phyloP scores from a whole-genome alignment of 163 green algal genomes.

The Picocystis sp. region DNA sequence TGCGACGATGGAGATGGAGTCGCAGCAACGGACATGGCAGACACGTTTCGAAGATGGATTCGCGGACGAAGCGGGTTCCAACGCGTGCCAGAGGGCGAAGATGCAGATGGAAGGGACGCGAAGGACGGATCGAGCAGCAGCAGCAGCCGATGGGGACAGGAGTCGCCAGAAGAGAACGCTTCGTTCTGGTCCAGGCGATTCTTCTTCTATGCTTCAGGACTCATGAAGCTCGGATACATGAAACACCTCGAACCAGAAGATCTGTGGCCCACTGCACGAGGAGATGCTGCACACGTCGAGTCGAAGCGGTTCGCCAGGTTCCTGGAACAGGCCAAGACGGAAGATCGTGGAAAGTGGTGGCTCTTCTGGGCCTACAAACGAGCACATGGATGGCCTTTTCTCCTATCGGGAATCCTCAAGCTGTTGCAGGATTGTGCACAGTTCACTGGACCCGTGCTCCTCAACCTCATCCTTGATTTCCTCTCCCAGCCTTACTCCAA shows the following conservation, averaged over 20 bases:
- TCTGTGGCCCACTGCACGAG: conserved; percentile 44
- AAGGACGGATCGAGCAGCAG: no score
- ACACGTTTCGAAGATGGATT: no score
- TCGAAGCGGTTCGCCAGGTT: no score
- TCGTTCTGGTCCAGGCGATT: conserved; percentile 29
- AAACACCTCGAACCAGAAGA: conserved; percentile 53
- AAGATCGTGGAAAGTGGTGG: background rate
- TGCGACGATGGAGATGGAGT: no score
- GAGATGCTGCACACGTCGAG: background rate
- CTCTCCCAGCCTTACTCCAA: conserved; percentile 1
- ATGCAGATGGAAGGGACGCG: no score
- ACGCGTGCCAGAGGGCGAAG: no score
- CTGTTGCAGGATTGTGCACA: conserved; percentile 8
- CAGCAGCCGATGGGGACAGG: no score
- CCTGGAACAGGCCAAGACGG: no score
- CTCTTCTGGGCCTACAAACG: background rate
- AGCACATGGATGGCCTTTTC: background rate
- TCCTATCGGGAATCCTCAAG: conserved; percentile 5
- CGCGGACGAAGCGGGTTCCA: no score
- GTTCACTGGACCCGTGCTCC: conserved; percentile 4
- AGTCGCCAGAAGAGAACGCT: conserved; percentile 40
- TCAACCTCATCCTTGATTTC: conserved; percentile 6
- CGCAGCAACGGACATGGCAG: no score
- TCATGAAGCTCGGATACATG: conserved; percentile 33
- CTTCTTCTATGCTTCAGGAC: conserved; percentile 37